Conservation (phyloP, 768 basidiomycete species). For the Neoboletus magnificus region DNA sequence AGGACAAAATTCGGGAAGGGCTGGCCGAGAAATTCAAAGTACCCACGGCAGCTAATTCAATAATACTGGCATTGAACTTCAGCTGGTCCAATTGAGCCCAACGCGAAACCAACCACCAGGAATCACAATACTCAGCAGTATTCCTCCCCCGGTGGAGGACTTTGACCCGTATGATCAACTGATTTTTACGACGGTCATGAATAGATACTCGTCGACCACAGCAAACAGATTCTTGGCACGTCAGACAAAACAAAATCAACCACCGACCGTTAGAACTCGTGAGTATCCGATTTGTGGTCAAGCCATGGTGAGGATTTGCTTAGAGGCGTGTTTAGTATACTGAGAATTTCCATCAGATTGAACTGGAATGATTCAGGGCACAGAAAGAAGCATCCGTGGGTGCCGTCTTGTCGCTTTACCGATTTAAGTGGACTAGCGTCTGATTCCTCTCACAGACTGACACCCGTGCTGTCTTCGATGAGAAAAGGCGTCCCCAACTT, state of each 20-base stretch:
- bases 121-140: background rate
- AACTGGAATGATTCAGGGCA: background rate
- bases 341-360: conserved; percentile 4
- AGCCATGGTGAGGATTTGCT: background rate
- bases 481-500: background rate
- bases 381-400: conserved; percentile 11
- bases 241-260: conserved; percentile 1
- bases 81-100: background rate
- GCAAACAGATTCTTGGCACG: background rate
- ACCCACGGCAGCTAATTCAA: background rate
- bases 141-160: background rate
- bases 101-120: background rate
- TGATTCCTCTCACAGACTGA: conserved; percentile 10
- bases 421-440: conserved; percentile 11
- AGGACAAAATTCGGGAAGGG: background rate
- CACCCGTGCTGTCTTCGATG: background rate
- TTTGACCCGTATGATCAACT: background rate
- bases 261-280: conserved; percentile 11
- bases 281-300: background rate
- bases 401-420: conserved; percentile 9
- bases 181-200: conserved; percentile 1
- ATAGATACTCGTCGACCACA: background rate
- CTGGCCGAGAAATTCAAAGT: background rate
- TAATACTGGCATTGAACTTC: background rate
- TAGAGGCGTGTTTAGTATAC: background rate